phyloP scores from a whole-genome alignment of 2,329 filamentous ascomycete species.

The Bipolaris cookei region DNA sequence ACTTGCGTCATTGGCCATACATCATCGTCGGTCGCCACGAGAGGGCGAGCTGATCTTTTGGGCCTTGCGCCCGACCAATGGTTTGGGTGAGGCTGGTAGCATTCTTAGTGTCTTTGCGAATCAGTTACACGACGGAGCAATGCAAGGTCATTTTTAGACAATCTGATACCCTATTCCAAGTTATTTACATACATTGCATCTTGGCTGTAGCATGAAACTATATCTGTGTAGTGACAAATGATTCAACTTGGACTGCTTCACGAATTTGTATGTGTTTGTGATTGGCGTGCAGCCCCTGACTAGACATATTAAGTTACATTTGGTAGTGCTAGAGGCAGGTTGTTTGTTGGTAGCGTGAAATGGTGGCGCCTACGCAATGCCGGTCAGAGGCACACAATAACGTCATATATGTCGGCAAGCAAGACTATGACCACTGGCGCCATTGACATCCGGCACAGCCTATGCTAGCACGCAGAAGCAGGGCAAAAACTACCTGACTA shows the following conservation, averaged over 20 bases:
- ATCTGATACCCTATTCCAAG: slow-evolving; percentile 6
- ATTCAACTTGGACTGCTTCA: not conserved
- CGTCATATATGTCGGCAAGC: slow-evolving; percentile 22
- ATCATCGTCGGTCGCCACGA: slow-evolving; percentile 42
- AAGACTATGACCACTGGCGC: slow-evolving; percentile 20
- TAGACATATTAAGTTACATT: not conserved
- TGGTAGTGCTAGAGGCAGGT: not conserved
- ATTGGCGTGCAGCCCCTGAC: not conserved
- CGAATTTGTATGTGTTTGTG: not conserved
- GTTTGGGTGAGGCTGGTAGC: slow-evolving; percentile 42
- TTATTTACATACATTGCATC: not conserved
- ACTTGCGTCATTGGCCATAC: slow-evolving; percentile 38
- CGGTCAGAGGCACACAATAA: slow-evolving; percentile 15
- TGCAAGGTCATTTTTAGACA: slow-evolving; percentile 19
- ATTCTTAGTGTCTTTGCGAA: slow-evolving; percentile 40
- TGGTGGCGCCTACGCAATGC: slow-evolving; percentile 11
- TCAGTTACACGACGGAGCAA: slow-evolving; percentile 28
- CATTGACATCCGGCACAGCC: slow-evolving; percentile 5
- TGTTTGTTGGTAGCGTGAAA: slow-evolving; percentile 17
- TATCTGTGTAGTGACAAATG: not conserved
- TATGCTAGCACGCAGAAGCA: not conserved
- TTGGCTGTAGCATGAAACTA: slow-evolving; percentile 1
- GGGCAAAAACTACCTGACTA: not conserved
- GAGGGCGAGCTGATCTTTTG: slow-evolving; percentile 45
- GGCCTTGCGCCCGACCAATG: slow-evolving; percentile 35